Percentiles rank a stretch among this genome's conserved stretches.
Conservation (phyloP, 2,329 filamentous ascomycete species). For the Pseudogymnoascus sp. region DNA sequence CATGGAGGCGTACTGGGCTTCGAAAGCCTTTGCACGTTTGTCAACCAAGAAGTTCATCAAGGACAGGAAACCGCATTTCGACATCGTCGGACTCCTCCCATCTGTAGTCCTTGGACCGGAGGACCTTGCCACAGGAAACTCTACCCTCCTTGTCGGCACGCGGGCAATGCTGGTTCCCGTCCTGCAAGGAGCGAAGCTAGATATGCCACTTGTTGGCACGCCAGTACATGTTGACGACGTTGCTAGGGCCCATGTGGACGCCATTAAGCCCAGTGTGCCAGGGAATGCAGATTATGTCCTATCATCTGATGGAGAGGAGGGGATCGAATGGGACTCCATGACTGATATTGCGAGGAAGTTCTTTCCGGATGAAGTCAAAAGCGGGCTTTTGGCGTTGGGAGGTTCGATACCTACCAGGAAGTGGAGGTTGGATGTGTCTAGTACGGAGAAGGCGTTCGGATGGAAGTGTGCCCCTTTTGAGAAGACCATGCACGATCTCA, state of each 20-base stretch:
- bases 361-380: conserved; percentile 25
- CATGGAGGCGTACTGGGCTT: conserved; percentile 22
- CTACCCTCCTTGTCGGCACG: neutral
- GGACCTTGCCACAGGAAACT: neutral
- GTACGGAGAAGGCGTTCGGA: conserved; percentile 28
- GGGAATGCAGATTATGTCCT: conserved; percentile 5
- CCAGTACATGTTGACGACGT: conserved; percentile 9
- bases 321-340: conserved; percentile 31
- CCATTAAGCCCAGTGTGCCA: neutral
- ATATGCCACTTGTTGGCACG: neutral
- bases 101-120: conserved; percentile 8
- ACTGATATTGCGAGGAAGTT: conserved; percentile 29
- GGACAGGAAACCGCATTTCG: neutral
- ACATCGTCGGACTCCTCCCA: neutral
- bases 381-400: conserved; percentile 25
- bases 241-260: conserved; percentile 4
- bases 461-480: conserved; percentile 28
- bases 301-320: conserved; percentile 11
- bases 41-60: conserved; percentile 15
- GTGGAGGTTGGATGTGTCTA: conserved; percentile 24
- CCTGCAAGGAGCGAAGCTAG: neutral
- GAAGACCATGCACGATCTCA: conserved; percentile 28
- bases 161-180: neutral
- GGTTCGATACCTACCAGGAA: conserved; percentile 24
- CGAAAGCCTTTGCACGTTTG: conserved; percentile 19